These are phyloP conservation scores for Jatropha multifida DNA, from an alignment of 441 rosid genomes.

Conservation along the genomic window DNA sequence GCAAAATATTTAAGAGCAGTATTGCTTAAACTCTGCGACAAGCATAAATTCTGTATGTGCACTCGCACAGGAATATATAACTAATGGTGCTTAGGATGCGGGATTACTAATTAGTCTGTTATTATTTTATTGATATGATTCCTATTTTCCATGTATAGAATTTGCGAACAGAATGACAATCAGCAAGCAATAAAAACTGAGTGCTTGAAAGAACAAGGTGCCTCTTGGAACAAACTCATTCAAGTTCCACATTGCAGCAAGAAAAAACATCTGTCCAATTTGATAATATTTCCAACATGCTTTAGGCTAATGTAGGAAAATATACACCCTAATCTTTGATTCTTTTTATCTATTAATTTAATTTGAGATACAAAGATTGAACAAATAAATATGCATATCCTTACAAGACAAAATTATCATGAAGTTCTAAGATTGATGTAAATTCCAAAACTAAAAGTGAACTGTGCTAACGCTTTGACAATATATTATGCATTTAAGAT, in stretches of 20 bases:
- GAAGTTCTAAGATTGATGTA: too few species aligned
- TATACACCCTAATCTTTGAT: not conserved
- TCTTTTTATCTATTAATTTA: not conserved
- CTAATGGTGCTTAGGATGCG: not conserved
- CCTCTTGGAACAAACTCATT: too few species aligned
- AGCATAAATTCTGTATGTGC: not conserved
- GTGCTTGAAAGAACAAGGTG: too few species aligned
- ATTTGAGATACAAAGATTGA: not conserved
- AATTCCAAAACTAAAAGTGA: not conserved
- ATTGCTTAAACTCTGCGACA: not conserved
- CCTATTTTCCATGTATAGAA: not conserved
- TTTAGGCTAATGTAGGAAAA: not conserved
- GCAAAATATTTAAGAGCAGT: not conserved
- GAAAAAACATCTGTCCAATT: not conserved
- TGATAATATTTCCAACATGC: not conserved
- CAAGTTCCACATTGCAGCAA: not conserved
- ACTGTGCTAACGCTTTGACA: not conserved
- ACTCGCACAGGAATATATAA: not conserved
- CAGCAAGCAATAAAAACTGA: too few species aligned
- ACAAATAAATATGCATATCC: not conserved
- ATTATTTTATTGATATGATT: not conserved
- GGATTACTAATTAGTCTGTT: not conserved
- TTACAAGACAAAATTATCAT: not conserved
- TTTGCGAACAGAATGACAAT: too few species aligned
- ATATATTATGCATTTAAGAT: not conserved